These are phyloP conservation scores for Schizochytrium sp. DNA, from an alignment of 108 stramenopile genomes.

Conservation along the genomic window DNA sequence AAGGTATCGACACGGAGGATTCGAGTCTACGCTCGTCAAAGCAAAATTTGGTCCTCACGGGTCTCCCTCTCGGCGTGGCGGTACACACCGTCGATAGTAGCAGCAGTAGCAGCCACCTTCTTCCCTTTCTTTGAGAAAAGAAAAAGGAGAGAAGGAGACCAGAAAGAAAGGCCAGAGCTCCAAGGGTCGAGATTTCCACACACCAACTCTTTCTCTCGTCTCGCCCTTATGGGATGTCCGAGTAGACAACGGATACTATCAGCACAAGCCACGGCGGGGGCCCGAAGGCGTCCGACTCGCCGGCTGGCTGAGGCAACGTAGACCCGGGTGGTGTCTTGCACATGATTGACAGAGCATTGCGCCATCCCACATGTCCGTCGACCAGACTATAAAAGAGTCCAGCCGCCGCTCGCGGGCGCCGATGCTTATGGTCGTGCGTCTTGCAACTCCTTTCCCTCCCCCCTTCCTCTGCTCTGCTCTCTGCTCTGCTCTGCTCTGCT, in stretches of 20 bases:
- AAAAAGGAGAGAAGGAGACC: not conserved
- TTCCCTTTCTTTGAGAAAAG: not conserved
- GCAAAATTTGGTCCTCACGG: not conserved
- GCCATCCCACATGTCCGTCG: not conserved
- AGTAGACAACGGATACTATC: slow-evolving; percentile 5
- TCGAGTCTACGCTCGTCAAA: not conserved
- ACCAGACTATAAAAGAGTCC: not conserved
- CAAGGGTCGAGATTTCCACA: too few relatives aligned
- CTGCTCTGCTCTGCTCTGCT: too few relatives aligned
- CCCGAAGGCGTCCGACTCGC: not conserved
- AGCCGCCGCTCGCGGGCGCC: not conserved
- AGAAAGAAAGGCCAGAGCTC: too few relatives aligned
- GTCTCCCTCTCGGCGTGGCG: not conserved
- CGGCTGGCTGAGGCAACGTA: not conserved
- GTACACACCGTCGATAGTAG: not conserved
- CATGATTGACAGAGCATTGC: slow-evolving; percentile 1
- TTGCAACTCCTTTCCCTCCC: too few relatives aligned
- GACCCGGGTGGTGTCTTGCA: not conserved
- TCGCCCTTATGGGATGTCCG: not conserved
- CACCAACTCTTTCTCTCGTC: too few relatives aligned
- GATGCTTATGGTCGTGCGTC: not conserved
- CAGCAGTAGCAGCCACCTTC: not conserved
- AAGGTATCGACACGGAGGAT: not conserved
- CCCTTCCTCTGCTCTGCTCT: too few relatives aligned
- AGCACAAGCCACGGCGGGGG: not conserved